These are phyloP conservation scores for Pythium volutum DNA, from an alignment of 352 stramenopile species.

Conservation along the genomic window DNA sequence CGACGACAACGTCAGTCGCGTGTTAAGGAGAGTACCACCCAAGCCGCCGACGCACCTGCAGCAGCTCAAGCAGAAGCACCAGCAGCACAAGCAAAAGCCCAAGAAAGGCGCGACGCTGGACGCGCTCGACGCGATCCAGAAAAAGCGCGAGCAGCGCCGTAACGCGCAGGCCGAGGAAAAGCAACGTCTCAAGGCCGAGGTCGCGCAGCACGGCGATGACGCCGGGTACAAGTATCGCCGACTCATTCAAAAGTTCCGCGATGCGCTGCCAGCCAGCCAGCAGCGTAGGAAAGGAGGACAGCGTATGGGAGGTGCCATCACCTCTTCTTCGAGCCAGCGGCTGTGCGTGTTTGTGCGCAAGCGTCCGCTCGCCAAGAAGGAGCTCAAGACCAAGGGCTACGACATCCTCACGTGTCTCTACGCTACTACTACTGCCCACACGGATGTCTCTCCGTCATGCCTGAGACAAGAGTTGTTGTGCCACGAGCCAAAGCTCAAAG, in stretches of 20 bases:
- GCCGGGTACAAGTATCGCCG: conserved; percentile 72
- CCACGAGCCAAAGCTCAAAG: conserved; percentile 71
- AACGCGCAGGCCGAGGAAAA: conserved; percentile 62
- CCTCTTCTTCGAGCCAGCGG: conserved; percentile 16
- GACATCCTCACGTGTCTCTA: conserved; percentile 59
- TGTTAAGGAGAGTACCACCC: conserved; percentile 11
- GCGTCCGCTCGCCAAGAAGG: conserved; percentile 59
- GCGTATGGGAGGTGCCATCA: too few species aligned
- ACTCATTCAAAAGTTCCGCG: conserved; percentile 55
- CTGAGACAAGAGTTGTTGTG: conserved; percentile 51
- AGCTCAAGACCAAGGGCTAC: conserved; percentile 65
- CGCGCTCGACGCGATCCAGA: conserved; percentile 64
- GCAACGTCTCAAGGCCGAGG: conserved; percentile 53
- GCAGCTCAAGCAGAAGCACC: conserved; percentile 20
- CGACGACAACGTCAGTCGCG: conserved; percentile 2
- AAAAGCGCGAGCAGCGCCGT: conserved; percentile 61
- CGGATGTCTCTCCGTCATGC: background rate
- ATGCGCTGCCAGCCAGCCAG: conserved; percentile 36
- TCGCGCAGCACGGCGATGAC: conserved; percentile 68
- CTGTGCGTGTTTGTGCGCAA: conserved; percentile 72
- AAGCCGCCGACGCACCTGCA: conserved; percentile 26
- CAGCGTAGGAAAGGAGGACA: conserved; percentile 1
- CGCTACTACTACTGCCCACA: background rate
- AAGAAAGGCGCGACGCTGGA: conserved; percentile 42
- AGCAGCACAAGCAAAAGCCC: conserved; percentile 23